These are phyloP conservation scores for Dentiscutata heterogama DNA, from an alignment of 371 early-diverging fungal species.

Conservation along the genomic window DNA sequence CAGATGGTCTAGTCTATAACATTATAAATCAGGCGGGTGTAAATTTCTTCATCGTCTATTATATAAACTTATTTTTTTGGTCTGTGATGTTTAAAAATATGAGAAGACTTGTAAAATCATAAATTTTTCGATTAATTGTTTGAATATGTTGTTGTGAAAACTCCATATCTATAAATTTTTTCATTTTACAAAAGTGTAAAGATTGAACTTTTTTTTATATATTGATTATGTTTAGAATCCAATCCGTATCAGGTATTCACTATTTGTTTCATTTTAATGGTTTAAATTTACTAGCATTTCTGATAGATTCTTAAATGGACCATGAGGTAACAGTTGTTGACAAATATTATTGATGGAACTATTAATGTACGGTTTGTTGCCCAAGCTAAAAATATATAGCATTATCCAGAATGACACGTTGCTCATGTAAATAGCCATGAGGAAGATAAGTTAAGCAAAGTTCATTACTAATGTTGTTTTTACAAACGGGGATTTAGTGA, in stretches of 20 bases:
- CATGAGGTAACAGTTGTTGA: conserved; percentile 66
- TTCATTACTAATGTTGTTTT: background rate
- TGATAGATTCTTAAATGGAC: conserved; percentile 19
- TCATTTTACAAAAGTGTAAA: too few species aligned
- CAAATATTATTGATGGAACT: conserved; percentile 66
- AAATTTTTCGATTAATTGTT: background rate
- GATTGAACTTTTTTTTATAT: background rate
- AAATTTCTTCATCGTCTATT: background rate
- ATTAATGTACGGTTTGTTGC: conserved; percentile 68
- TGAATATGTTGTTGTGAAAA: background rate
- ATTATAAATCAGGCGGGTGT: background rate
- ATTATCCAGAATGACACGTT: conserved; percentile 68
- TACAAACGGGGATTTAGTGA: background rate
- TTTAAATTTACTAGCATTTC: background rate
- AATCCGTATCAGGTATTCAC: background rate
- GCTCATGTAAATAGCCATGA: conserved; percentile 68
- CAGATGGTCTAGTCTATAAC: background rate
- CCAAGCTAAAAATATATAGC: conserved; percentile 62
- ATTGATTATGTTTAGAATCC: too few species aligned
- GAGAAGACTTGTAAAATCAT: background rate
- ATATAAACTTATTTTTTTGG: background rate
- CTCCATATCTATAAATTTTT: background rate
- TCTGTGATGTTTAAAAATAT: background rate
- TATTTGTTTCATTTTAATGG: background rate
- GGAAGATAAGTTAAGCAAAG: conserved; percentile 61